Evolutionary conservation across 805 yeast genomes (phyloP), one percentile per base, ranked within the genome.

Genomic region (Candida endomychidarum): DNA sequence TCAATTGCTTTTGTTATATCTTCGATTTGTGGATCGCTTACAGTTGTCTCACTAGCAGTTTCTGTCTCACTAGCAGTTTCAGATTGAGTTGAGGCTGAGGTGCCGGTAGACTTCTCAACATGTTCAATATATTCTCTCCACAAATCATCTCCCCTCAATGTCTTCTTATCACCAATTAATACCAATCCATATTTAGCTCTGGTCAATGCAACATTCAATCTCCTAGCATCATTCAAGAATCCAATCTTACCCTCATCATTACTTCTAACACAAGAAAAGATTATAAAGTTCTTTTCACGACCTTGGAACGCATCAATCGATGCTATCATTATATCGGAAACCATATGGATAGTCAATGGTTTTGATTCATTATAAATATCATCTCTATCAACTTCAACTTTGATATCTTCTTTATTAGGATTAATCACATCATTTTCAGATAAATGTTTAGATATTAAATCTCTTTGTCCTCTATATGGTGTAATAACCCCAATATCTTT

Each of bases 191-290:
- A 87, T 57, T 77, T 82, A 18, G 96, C 95, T 62, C 96, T 78
- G 1, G 96, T 88, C 37, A 88, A 68, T 4, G 95, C 96, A 42
- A 89, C 96, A 58, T 88, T 88, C 56, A 88, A 60, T 65, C 96
- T 83, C 56, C 96, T 73, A 17, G 89, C 86, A 53, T 88, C 96
- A 47, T 81, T 77, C 57, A 88, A 71, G 62, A 89, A 88, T 5
- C 96, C 96, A 51, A 89, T 84, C 8, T 77, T 75, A 45, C 80
- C 82, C 39, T 72, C 72, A 19, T 78, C 81, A 56, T 88, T 88
- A 18, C 95, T 84, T 47, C 81, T 58, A 18, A 75, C 80, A 53
- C 80, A 74, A 5, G 79, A 73, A 51, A 75, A 58, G 25, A 76
- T 65, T 33, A 76, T 60, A 51, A 68, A 74, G 45, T 75, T 74